A percentile compares a stretch with the other conserved stretches of the same genome.
These are phyloP conservation scores for Fusarium hainanense DNA, from an alignment of 2,329 filamentous ascomycete species.

Conservation along the genomic window DNA sequence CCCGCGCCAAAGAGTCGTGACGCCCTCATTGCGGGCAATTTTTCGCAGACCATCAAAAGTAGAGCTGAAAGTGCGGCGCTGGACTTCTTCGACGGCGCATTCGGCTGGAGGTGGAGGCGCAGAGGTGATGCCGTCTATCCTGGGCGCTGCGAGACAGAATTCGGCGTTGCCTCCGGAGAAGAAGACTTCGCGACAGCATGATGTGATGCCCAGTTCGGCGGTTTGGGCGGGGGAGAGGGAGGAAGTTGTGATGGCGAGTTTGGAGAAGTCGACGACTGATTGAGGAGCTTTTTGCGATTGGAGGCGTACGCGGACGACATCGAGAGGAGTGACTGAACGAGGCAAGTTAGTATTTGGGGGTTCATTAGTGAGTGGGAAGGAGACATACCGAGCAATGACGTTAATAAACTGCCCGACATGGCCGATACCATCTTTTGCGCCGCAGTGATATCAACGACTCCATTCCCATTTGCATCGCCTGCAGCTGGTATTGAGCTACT, in stretches of 20 bases:
- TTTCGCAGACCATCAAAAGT: slow-evolving; percentile 93
- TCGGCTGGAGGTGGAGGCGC: slow-evolving; percentile 64
- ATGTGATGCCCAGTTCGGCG: slow-evolving; percentile 86
- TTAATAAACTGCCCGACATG: slow-evolving; percentile 88
- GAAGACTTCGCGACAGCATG: slow-evolving; percentile 97
- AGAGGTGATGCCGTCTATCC: slow-evolving; percentile 60
- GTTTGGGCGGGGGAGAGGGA: slow-evolving; percentile 77
- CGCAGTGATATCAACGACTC: slow-evolving; percentile 76
- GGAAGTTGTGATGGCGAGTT: slow-evolving; percentile 65
- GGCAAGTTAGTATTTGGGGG: slow-evolving; percentile 11
- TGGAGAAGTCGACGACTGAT: slow-evolving; percentile 65
- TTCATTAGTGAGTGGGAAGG: too few relatives aligned
- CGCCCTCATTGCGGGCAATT: slow-evolving; percentile 92
- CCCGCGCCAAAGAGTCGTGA: slow-evolving; percentile 89
- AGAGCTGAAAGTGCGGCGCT: slow-evolving; percentile 85
- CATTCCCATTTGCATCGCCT: slow-evolving; percentile 42
- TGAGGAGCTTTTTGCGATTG: slow-evolving; percentile 78
- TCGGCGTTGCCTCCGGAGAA: slow-evolving; percentile 89
- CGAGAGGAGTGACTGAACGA: slow-evolving; percentile 84
- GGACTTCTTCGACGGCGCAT: slow-evolving; percentile 89
- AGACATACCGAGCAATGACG: slow-evolving; percentile 82
- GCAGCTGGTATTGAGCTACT: slow-evolving; percentile 16
- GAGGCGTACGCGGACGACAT: slow-evolving; percentile 93
- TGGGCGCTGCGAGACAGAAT: slow-evolving; percentile 79
- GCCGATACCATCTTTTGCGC: slow-evolving; percentile 95